phyloP scores from a whole-genome alignment of 164 flowering plant genomes.

The Euptelea pleiosperma region DNA sequence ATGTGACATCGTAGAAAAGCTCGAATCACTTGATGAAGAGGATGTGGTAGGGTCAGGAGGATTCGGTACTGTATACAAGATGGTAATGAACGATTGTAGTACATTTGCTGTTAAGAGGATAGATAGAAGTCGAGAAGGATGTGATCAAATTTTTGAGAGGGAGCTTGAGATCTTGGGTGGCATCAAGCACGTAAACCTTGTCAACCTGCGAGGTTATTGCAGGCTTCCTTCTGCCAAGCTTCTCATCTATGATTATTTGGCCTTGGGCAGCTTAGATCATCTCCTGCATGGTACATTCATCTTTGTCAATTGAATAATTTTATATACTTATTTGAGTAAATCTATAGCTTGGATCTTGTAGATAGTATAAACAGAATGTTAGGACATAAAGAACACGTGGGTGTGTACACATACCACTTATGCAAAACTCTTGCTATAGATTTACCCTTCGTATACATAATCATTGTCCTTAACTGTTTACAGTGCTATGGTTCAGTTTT shows the following conservation, averaged over 20 bases:
- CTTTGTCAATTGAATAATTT: too few species aligned
- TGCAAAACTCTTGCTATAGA: too few species aligned
- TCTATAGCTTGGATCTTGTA: too few species aligned
- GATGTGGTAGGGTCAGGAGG: constrained; percentile 97
- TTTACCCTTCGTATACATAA: too few species aligned
- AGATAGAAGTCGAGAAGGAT: constrained; percentile 73
- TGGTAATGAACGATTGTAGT: constrained; percentile 94
- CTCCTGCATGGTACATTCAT: constrained; percentile 65
- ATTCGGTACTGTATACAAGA: constrained; percentile 85
- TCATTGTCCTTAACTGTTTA: not conserved
- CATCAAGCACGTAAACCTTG: constrained; percentile 90
- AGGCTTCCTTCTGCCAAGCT: constrained; percentile 74
- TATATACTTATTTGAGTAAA: too few species aligned
- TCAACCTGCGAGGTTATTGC: constrained; percentile 85
- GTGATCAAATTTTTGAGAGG: constrained; percentile 81
- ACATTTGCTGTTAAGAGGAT: constrained; percentile 91
- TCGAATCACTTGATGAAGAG: constrained; percentile 82
- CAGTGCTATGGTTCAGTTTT: not conserved
- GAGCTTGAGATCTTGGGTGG: constrained; percentile 92
- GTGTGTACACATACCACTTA: too few species aligned
- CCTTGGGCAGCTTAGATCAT: constrained; percentile 85
- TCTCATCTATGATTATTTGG: constrained; percentile 87
- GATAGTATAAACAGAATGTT: too few species aligned
- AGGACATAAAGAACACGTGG: too few species aligned
- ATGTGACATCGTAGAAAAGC: constrained; percentile 76